Conservation (phyloP, 495 filamentous ascomycete genomes). For the Cladorrhinum samala region DNA sequence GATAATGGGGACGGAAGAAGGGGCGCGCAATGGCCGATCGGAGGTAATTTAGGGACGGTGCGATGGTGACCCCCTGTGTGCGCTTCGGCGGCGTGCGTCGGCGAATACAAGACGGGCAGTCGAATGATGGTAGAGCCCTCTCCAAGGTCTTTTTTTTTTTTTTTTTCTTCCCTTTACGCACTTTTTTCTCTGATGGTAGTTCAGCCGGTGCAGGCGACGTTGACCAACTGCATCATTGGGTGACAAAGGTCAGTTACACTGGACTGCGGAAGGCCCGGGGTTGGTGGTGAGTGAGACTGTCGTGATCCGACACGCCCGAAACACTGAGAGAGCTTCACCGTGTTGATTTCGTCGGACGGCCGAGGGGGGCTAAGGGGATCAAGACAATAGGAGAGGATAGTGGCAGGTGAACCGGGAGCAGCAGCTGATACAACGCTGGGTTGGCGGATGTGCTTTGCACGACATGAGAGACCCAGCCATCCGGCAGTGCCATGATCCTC, state of each 20-base stretch:
- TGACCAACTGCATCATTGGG: constrained; percentile 20
- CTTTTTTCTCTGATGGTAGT: constrained; percentile 7
- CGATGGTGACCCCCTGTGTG: not conserved
- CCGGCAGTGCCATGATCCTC: constrained; percentile 2
- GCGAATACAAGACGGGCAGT: constrained; percentile 3
- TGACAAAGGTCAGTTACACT: constrained; percentile 12
- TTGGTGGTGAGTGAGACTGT: constrained; percentile 1
- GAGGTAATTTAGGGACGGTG: not conserved
- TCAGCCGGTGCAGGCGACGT: constrained; percentile 11
- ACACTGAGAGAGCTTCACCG: not conserved
- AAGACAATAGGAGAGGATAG: not conserved
- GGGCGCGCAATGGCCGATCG: not conserved
- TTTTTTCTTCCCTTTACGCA: too few relatives aligned
- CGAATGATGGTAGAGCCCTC: too few relatives aligned
- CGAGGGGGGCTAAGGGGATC: constrained; percentile 1
- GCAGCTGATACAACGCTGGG: constrained; percentile 3
- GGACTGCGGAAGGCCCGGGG: not conserved
- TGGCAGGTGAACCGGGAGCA: not conserved
- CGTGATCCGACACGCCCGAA: constrained; percentile 5
- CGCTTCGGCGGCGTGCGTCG: not conserved
- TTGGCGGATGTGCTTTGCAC: constrained; percentile 2
- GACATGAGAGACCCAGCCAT: constrained; percentile 1
- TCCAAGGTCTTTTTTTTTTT: too few relatives aligned
- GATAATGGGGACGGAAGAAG: not conserved
- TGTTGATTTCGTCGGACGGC: constrained; percentile 6